Percentiles rank a stretch among this genome's conserved stretches.
phyloP scores from a whole-genome alignment of 306 rosid genomes.

The Trichosanthes cucumerina region DNA sequence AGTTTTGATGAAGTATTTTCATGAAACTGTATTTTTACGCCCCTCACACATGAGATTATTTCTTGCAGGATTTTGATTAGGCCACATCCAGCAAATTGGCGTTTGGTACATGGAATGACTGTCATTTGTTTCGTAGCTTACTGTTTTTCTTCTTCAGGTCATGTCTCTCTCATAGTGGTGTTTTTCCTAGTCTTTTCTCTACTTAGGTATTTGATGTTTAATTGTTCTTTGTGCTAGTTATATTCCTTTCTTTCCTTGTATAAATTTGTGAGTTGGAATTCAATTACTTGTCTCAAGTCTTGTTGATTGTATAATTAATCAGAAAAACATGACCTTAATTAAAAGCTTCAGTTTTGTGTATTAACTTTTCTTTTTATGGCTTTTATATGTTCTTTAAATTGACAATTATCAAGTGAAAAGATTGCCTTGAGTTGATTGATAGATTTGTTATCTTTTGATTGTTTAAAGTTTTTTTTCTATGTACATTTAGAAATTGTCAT shows the following conservation, averaged over 20 bases:
- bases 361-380: background rate
- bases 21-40: background rate
- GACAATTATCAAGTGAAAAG: background rate
- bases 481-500: background rate
- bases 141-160: constrained; percentile 98
- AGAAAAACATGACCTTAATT: background rate
- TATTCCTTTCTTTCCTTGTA: background rate
- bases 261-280: background rate
- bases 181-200: background rate
- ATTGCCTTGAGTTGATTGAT: background rate
- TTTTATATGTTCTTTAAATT: background rate
- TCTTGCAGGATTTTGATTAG: constrained; percentile 80
- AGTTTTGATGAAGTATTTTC: background rate
- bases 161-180: background rate
- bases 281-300: background rate
- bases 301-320: background rate
- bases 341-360: background rate
- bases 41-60: background rate
- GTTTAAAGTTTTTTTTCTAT: background rate
- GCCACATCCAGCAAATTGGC: constrained; percentile 99
- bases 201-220: background rate
- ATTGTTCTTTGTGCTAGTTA: background rate
- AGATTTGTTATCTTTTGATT: background rate
- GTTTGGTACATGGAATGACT: constrained; percentile 96
- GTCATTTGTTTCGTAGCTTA: constrained; percentile 89